Evolutionary conservation across 164 flowering plant species (phyloP), one percentile per base, ranked within the genome.

Genomic region (Berberis thunbergii): DNA sequence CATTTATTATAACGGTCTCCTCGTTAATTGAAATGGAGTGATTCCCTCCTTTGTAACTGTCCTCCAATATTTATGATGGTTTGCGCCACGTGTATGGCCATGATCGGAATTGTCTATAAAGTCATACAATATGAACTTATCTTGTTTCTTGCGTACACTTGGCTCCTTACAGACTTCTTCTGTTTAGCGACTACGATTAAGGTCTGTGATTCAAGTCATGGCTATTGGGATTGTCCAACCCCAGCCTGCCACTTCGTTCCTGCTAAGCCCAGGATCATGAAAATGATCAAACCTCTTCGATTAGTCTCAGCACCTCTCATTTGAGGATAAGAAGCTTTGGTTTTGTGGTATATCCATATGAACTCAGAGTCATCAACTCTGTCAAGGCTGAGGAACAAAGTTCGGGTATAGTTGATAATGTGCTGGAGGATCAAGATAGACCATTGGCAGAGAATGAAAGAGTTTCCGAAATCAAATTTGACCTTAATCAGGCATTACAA

Each of bases 401-500:
- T 67, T 67, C 84, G 59, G 75, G 77, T 56, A 41, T 75, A 49
- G 61, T 72, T 64, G 74, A 64, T 3, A 73, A 73, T 50, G 71
- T 72, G 5, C 54, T 26, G 26, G 26, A 63, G 40, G 62, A 50
- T 43, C 56, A 52, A 63, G 69, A 1, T 45, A 49, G 45, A 43
- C 41, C 26, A 58, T 11, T 67, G 48, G 55, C 26, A 43, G 69
- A 62, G 7, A 45, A 10, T 12, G 50, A 53, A 61, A 63, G 77
- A 11, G 44, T 61, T 70, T 39, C 77, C 64, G 79, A 80, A 63
- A 71, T 81, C 61, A 91, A 91, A 72, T 41, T 66, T 40, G 64
- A 72, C 49, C 83, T 92, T 58, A 77, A 79, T 70, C 71, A 76
- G 56, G 74, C 80, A 48, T 10, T 86, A 40, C 69, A 84, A 82